phyloP scores from a whole-genome alignment of 306 rosid species.

The Inga laurina region DNA sequence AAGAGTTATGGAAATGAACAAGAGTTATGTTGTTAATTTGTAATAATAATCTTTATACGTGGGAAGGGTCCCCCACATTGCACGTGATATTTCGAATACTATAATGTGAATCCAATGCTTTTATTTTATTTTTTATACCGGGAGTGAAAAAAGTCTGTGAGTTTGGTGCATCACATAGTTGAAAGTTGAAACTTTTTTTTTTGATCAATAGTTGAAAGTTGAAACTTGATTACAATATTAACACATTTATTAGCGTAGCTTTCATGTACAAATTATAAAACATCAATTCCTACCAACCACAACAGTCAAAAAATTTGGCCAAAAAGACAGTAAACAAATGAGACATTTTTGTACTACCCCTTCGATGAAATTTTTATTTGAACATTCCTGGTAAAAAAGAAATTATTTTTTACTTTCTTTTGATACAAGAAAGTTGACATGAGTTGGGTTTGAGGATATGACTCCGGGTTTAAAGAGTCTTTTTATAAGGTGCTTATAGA shows the following conservation, averaged over 20 bases:
- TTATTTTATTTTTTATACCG: neutral
- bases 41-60: neutral
- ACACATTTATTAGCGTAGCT: neutral
- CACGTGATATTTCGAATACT: constrained; percentile 11
- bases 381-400: neutral
- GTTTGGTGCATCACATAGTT: neutral
- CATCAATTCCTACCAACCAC: neutral
- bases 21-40: neutral
- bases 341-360: neutral
- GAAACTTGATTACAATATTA: neutral
- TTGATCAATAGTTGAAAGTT: neutral
- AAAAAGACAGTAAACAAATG: neutral
- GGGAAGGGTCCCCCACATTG: neutral
- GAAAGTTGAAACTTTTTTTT: neutral
- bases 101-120: constrained; percentile 15
- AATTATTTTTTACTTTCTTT: no score
- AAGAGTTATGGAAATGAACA: neutral
- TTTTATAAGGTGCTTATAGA: no score
- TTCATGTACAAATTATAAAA: neutral
- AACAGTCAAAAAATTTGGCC: neutral
- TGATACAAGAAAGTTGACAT: no score
- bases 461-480: no score
- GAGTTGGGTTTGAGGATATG: no score
- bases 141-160: neutral
- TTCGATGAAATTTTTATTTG: neutral